Evolutionary conservation across 2,329 filamentous ascomycete species (phyloP), one percentile per base, ranked within the genome.

Genomic region (Ustulina deusta): DNA sequence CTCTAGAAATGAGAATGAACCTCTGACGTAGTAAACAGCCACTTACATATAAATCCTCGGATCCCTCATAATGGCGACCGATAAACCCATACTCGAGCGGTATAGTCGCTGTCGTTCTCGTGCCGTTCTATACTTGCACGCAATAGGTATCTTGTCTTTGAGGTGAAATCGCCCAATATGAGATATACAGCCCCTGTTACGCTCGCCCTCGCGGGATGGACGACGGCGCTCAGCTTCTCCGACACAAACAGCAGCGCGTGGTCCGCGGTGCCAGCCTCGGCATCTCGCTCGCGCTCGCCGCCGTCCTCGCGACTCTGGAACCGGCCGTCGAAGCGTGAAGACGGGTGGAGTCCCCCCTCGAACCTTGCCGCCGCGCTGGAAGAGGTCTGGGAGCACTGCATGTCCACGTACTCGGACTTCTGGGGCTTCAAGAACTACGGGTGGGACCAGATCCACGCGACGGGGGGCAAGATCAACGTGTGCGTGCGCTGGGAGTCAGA

Each of bases 401-500:
- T 57, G 51, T 63, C 61, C 20, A 63, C 61, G 51, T 63, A 63
- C 52, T 56, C 51, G 13, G 13, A 63, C 51, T 63, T 63, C 52
- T 63, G 61, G 61, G 61, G 51, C 5, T 63, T 63, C 42, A 40
- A 38, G 51, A 63, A 63, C 51, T 63, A 63, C 61, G 61, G 51
- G 32, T 63, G 61, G 61, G 61, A 63, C 61, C 61, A 63, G 42
- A 49, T 63, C 40, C 51, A 56, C 15, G 61, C 61, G 29, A 63
- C 61, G 17, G 51, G 38, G 20, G 61, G 61, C 32, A 63, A 48
- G 42, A 63, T 63, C 52, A 63, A 63, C 42, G 61, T 63, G 17
- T 63, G 61, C 52, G 61, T 63, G 51, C 61, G 61, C n/a, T 63
- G 61, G 61, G 61, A 63, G 61, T 63, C 61, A 22, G 27, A 17